Conservation (phyloP, 495 filamentous ascomycete species). For the Daldinia childiae region DNA sequence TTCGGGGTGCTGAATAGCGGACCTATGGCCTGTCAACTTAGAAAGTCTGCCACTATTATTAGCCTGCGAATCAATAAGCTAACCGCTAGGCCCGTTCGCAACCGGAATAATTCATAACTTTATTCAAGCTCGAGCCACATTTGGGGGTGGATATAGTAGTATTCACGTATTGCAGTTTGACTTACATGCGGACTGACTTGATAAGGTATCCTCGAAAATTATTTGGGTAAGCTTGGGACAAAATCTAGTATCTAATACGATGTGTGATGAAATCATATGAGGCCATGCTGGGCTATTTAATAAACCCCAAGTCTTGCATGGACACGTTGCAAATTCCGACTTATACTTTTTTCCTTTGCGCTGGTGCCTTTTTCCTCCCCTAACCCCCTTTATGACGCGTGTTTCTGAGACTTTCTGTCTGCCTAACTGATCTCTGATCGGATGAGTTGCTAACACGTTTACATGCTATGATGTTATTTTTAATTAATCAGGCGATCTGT, state of each 20-base stretch:
- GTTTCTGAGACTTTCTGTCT: conserved; percentile 20
- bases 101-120: neutral
- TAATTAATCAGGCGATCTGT: neutral
- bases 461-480: neutral
- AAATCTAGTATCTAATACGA: neutral
- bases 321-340: conserved; percentile 24
- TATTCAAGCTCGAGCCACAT: neutral
- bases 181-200: conserved; percentile 1
- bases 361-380: conserved; percentile 3
- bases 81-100: neutral
- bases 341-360: conserved; percentile 10
- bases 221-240: neutral
- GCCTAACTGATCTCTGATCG: conserved; percentile 17
- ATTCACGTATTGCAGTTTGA: neutral
- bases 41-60: conserved; percentile 4
- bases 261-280: neutral
- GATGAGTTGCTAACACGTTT: conserved; percentile 17
- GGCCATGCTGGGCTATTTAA: neutral
- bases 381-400: conserved; percentile 15
- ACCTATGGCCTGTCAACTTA: conserved; percentile 15
- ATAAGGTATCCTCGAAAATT: neutral
- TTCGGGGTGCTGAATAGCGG: conserved; percentile 17
- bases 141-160: neutral
- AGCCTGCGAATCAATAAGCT: neutral
- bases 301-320: neutral